phyloP scores from a whole-genome alignment of 2,329 filamentous ascomycete species.

The Stagonosporopsis tanaceti region DNA sequence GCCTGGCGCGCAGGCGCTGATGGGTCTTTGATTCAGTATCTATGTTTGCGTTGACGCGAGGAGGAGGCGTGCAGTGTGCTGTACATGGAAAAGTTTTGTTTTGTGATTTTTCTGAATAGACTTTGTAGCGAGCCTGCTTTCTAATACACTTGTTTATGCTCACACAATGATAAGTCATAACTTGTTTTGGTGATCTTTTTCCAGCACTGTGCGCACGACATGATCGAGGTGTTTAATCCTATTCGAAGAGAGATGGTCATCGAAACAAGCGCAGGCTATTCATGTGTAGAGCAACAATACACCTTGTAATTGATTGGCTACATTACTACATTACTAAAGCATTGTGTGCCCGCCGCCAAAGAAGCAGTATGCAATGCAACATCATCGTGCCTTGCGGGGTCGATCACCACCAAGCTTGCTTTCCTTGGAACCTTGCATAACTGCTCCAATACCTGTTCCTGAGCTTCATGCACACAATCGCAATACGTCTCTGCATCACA shows the following conservation, averaged over 20 bases:
- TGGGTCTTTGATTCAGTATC: constrained; percentile 51
- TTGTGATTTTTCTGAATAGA: constrained; percentile 3
- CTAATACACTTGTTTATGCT: not conserved
- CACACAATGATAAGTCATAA: not conserved
- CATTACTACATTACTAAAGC: not conserved
- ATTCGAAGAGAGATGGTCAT: too few relatives aligned
- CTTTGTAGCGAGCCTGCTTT: constrained; percentile 9
- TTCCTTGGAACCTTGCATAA: not conserved
- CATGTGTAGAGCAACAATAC: too few relatives aligned
- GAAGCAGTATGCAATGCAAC: constrained; percentile 12
- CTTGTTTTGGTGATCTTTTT: not conserved
- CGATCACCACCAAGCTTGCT: constrained; percentile 8
- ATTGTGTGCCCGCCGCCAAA: not conserved
- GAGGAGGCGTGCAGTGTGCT: not conserved
- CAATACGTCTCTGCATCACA: constrained; percentile 3
- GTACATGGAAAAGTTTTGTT: constrained; percentile 9
- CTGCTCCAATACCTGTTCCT: not conserved
- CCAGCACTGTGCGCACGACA: too few relatives aligned
- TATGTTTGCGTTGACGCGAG: constrained; percentile 5
- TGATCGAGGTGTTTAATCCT: too few relatives aligned
- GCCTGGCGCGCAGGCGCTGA: constrained; percentile 78
- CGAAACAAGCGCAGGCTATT: too few relatives aligned
- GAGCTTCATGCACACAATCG: not conserved
- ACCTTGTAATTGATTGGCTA: too few relatives aligned
- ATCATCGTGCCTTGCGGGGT: constrained; percentile 15